Evolutionary conservation across 768 basidiomycete genomes (phyloP).

Genomic region (Russula compacta): DNA sequence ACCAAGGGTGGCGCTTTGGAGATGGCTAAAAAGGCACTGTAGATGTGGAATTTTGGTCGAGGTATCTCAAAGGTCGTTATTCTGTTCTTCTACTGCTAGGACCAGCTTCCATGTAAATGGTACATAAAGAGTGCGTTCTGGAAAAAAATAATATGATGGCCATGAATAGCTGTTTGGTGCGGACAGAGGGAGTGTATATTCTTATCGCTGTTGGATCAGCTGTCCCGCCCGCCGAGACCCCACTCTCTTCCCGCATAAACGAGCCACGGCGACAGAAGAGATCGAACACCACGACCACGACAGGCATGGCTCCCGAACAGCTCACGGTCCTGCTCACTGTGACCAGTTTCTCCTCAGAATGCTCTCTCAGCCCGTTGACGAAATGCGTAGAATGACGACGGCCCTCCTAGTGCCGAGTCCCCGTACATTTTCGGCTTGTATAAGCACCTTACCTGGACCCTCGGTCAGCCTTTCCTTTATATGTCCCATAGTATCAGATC

Average conservation of each 20-base stretch:
- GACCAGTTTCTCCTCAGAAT: slow-evolving; percentile 10
- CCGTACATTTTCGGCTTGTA: slow-evolving; percentile 72
- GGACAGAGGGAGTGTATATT: no score
- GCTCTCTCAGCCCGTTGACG: slow-evolving; percentile 1
- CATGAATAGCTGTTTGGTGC: no score
- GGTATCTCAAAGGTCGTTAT: no score
- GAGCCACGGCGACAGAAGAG: no score
- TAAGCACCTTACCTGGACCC: slow-evolving; percentile 43
- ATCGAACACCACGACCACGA: neutral
- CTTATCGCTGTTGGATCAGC: no score
- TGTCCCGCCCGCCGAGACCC: no score
- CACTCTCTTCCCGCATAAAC: no score
- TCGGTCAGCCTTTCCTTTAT: slow-evolving; percentile 38
- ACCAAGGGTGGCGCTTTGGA: slow-evolving; percentile 81
- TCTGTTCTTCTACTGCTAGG: no score
- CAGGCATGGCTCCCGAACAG: slow-evolving; percentile 21
- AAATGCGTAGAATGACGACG: slow-evolving; percentile 67
- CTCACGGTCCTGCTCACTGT: slow-evolving; percentile 37
- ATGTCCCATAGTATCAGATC: neutral
- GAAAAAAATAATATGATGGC: no score
- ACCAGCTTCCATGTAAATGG: no score
- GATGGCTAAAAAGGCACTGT: slow-evolving; percentile 65
- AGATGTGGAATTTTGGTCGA: slow-evolving; percentile 18
- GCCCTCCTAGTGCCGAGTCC: slow-evolving; percentile 63
- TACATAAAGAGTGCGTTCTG: no score